Conservation (phyloP, 495 filamentous ascomycete species). For the Penicillium taxi region DNA sequence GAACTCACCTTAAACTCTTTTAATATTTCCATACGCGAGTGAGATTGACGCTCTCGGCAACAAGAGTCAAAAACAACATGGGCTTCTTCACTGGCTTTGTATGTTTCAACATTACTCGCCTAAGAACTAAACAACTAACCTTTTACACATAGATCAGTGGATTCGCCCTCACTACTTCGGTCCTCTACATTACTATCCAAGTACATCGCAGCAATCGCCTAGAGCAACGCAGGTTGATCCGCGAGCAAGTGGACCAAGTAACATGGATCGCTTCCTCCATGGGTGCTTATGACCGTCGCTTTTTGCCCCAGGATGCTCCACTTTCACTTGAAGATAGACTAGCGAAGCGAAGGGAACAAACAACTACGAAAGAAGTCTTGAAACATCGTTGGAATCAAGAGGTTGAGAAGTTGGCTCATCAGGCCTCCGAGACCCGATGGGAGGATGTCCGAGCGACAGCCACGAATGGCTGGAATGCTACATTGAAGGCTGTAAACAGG, state of each 20-base stretch:
- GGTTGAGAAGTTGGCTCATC: conserved; percentile 56
- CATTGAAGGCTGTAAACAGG: conserved; percentile 26
- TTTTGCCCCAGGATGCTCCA: conserved; percentile 23
- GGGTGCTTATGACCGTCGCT: conserved; percentile 37
- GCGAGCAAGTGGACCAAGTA: conserved; percentile 57
- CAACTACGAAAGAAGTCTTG: conserved; percentile 51
- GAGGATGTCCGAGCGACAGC: conserved; percentile 46
- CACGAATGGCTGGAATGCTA: conserved; percentile 25
- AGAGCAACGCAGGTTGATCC: conserved; percentile 62
- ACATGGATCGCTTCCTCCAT: conserved; percentile 45
- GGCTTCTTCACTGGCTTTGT: conserved; percentile 80
- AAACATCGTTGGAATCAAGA: conserved; percentile 80
- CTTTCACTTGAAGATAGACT: conserved; percentile 21
- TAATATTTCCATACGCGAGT: not conserved
- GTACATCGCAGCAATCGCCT: conserved; percentile 65
- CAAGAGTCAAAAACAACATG: conserved; percentile 52
- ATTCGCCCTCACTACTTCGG: conserved; percentile 71
- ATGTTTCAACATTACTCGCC: conserved; percentile 24
- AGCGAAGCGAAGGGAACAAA: conserved; percentile 21
- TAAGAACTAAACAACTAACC: not conserved
- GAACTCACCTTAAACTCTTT: not conserved
- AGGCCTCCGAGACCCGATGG: conserved; percentile 60
- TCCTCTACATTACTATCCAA: conserved; percentile 72
- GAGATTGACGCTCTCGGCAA: not conserved
- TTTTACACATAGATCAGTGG: conserved; percentile 52